These are phyloP conservation scores for Teunomyces funiuensis DNA, from an alignment of 805 yeast genomes.

Conservation along the genomic window DNA sequence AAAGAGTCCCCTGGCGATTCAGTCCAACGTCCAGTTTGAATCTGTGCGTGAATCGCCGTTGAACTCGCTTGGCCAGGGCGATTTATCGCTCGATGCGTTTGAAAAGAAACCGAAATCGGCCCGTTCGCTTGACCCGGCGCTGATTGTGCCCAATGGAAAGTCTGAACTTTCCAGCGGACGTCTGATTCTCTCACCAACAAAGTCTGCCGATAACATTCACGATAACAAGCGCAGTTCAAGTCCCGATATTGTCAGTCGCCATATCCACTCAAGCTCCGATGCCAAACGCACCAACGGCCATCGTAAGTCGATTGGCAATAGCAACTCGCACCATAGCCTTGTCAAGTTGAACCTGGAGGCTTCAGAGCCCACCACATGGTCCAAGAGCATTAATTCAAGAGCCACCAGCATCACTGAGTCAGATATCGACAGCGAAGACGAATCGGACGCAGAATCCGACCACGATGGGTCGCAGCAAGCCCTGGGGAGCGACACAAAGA, in stretches of 20 bases:
- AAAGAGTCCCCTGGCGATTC: background rate
- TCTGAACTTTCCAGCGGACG: constrained; percentile 9
- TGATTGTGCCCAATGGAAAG: constrained; percentile 6
- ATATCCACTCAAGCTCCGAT: constrained; percentile 14
- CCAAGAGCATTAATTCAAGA: background rate
- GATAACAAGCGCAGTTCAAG: constrained; percentile 14
- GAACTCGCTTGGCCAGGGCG: constrained; percentile 51
- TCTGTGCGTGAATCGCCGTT: constrained; percentile 48
- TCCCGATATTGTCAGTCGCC: constrained; percentile 19
- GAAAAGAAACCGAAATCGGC: constrained; percentile 10
- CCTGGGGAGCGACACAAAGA: constrained; percentile 10
- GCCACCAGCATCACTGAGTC: background rate
- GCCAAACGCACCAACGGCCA: constrained; percentile 20
- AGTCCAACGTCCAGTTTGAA: constrained; percentile 41
- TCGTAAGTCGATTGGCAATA: constrained; percentile 18
- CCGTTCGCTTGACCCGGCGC: constrained; percentile 8
- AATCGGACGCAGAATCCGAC: constrained; percentile 3
- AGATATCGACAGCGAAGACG: constrained; percentile 6
- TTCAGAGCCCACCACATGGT: background rate
- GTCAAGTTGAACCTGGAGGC: background rate
- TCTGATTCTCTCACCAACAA: constrained; percentile 15
- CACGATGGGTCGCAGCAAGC: background rate
- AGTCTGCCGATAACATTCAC: constrained; percentile 18
- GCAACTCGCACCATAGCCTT: constrained; percentile 6
- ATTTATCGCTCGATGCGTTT: constrained; percentile 35